Percentiles rank a stretch among this genome's conserved stretches.
phyloP scores from a whole-genome alignment of 2,329 filamentous ascomycete genomes.

The Paracamarosporium sp. region DNA sequence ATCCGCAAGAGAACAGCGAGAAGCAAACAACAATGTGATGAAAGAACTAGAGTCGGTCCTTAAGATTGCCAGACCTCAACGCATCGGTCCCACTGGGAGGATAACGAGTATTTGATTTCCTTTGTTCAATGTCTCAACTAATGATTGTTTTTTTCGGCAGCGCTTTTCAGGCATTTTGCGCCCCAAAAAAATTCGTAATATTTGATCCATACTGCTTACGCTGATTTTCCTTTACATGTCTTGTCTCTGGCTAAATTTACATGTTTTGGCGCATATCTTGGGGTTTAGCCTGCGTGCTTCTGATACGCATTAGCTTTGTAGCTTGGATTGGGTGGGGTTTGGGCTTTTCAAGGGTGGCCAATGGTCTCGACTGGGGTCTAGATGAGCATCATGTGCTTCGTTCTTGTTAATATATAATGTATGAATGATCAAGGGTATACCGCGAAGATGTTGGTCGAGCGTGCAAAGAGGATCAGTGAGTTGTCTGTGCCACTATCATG shows the following conservation, averaged over 20 bases:
- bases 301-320: too few species aligned
- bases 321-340: too few species aligned
- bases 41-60: conserved; percentile 93
- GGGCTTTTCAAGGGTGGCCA: too few species aligned
- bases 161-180: not conserved
- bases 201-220: not conserved
- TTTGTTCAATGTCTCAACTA: conserved; percentile 17
- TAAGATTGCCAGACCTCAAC: conserved; percentile 35
- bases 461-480: not conserved
- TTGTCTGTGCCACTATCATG: too few species aligned
- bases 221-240: not conserved
- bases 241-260: not conserved
- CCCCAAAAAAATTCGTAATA: not conserved
- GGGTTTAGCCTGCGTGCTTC: not conserved
- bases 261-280: not conserved
- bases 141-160: conserved; percentile 17
- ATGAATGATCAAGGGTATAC: not conserved
- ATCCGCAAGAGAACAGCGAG: conserved; percentile 73
- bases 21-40: conserved; percentile 88
- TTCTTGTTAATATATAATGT: conserved; percentile 10
- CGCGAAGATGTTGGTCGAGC: not conserved
- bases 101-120: conserved; percentile 41
- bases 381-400: too few species aligned
- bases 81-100: conserved; percentile 32
- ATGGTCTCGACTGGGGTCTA: too few species aligned